Conservation (phyloP, 2,329 filamentous ascomycete species). For the Neopestalotiopsis clavispora region DNA sequence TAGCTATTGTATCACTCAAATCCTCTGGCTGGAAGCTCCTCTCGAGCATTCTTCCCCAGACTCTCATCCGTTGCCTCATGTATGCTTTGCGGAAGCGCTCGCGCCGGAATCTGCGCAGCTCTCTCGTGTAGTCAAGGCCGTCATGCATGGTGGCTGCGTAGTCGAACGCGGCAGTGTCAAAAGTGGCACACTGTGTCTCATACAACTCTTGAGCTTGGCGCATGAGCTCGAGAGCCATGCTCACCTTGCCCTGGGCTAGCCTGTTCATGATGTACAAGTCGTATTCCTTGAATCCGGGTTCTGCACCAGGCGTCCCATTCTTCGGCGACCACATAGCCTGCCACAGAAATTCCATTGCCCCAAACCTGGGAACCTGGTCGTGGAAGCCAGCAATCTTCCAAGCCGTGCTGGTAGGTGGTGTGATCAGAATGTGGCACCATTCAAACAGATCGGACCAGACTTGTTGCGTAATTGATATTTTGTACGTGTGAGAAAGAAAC, state of each 20-base stretch:
- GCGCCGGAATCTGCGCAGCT: slow-evolving; percentile 27
- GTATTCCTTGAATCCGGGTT: slow-evolving; percentile 61
- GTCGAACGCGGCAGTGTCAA: slow-evolving; percentile 29
- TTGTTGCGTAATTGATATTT: slow-evolving; percentile 57
- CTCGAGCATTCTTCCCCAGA: slow-evolving; percentile 31
- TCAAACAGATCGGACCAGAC: slow-evolving; percentile 72
- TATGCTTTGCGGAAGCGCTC: slow-evolving; percentile 34
- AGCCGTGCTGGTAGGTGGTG: slow-evolving; percentile 40
- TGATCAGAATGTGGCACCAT: slow-evolving; percentile 66
- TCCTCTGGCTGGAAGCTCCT: slow-evolving; percentile 18
- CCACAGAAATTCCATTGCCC: slow-evolving; percentile 60
- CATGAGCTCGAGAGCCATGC: slow-evolving; percentile 32
- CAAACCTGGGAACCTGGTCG: slow-evolving; percentile 39
- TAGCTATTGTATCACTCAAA: slow-evolving; percentile 14
- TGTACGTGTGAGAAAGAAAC: slow-evolving; percentile 64
- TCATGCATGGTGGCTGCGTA: slow-evolving; percentile 31
- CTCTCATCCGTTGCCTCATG: slow-evolving; percentile 37
- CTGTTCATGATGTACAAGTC: slow-evolving; percentile 54
- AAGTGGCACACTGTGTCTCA: slow-evolving; percentile 28
- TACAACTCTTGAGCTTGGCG: slow-evolving; percentile 33
- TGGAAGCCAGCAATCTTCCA: slow-evolving; percentile 39
- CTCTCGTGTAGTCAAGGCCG: slow-evolving; percentile 23
- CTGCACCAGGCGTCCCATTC: slow-evolving; percentile 54
- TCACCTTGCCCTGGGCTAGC: slow-evolving; percentile 20
- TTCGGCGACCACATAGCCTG: slow-evolving; percentile 57